Conservation (phyloP, 2,329 filamentous ascomycete species). For the Fusarium dlaminii region DNA sequence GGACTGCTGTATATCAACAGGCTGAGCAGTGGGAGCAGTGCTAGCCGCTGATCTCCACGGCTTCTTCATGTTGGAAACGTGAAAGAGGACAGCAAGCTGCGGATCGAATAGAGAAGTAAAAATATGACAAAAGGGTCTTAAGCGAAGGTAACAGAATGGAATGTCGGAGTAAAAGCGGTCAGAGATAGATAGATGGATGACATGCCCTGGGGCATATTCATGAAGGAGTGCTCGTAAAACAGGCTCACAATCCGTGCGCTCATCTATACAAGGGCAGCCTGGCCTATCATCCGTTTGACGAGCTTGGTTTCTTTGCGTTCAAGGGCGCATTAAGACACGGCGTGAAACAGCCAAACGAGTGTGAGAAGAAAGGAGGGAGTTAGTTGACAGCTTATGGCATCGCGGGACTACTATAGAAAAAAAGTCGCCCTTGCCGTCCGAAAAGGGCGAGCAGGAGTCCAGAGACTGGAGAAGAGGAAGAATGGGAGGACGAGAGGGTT, state of each 20-base stretch:
- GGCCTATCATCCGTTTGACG: constrained; percentile 36
- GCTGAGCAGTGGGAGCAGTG: constrained; percentile 41
- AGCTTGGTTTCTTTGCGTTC: constrained; percentile 15
- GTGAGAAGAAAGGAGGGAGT: constrained; percentile 30
- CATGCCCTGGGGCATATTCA: constrained; percentile 38
- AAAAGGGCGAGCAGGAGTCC: constrained; percentile 34
- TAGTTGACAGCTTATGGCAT: constrained; percentile 39
- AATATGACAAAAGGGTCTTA: constrained; percentile 10
- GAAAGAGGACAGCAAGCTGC: neutral
- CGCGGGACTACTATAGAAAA: constrained; percentile 18
- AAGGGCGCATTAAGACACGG: constrained; percentile 23
- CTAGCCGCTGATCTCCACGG: constrained; percentile 58
- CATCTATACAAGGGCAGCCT: constrained; percentile 40
- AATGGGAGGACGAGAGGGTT: constrained; percentile 34
- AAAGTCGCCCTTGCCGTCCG: constrained; percentile 36
- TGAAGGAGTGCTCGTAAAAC: constrained; percentile 31
- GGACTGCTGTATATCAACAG: constrained; percentile 51
- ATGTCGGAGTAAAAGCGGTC: constrained; percentile 22
- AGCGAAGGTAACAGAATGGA: constrained; percentile 23
- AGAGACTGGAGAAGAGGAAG: constrained; percentile 4
- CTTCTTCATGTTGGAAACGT: constrained; percentile 49
- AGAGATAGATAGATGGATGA: constrained; percentile 18
- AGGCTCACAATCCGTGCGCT: constrained; percentile 38
- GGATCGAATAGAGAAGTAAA: constrained; percentile 1
- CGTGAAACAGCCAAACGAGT: constrained; percentile 34